Evolutionary conservation across 768 basidiomycete genomes (phyloP).

Genomic region (Pisolithus sp.): DNA sequence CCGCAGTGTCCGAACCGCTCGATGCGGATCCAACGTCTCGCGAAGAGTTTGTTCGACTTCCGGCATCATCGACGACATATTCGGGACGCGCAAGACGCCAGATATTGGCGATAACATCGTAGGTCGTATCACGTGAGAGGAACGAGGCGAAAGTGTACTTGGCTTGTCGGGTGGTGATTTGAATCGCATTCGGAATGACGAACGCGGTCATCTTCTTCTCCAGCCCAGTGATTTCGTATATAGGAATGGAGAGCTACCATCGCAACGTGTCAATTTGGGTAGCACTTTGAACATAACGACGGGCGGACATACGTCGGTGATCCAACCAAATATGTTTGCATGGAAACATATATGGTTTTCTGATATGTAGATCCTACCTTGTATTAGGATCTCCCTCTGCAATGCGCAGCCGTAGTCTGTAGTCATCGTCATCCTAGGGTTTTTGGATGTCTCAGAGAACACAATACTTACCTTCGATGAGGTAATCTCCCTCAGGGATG

Average conservation of each 20-base stretch:
- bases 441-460: background rate
- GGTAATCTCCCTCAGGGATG: slow-evolving; percentile 92
- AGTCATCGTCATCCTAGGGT: slow-evolving; percentile 1
- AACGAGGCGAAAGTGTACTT: slow-evolving; percentile 97
- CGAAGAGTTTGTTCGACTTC: slow-evolving; percentile 11
- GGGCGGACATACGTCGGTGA: slow-evolving; percentile 73
- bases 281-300: background rate
- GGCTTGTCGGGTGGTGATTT: slow-evolving; percentile 71
- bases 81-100: slow-evolving; percentile 89
- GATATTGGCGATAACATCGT: slow-evolving; percentile 92
- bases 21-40: slow-evolving; percentile 16
- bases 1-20: slow-evolving; percentile 11
- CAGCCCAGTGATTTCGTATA: slow-evolving; percentile 76
- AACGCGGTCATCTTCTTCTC: slow-evolving; percentile 99
- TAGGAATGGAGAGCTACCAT: slow-evolving; percentile 74
- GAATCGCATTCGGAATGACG: slow-evolving; percentile 95
- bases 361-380: slow-evolving; percentile 93
- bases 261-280: slow-evolving; percentile 5
- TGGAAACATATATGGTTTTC: slow-evolving; percentile 99
- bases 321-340: slow-evolving; percentile 99
- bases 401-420: slow-evolving; percentile 96
- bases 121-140: slow-evolving; percentile 92
- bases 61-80: slow-evolving; percentile 25
- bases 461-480: slow-evolving; percentile 79
- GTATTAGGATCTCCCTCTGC: slow-evolving; percentile 93